Evolutionary conservation across 768 basidiomycete genomes (phyloP).

Genomic region (Lactifluus volemus): DNA sequence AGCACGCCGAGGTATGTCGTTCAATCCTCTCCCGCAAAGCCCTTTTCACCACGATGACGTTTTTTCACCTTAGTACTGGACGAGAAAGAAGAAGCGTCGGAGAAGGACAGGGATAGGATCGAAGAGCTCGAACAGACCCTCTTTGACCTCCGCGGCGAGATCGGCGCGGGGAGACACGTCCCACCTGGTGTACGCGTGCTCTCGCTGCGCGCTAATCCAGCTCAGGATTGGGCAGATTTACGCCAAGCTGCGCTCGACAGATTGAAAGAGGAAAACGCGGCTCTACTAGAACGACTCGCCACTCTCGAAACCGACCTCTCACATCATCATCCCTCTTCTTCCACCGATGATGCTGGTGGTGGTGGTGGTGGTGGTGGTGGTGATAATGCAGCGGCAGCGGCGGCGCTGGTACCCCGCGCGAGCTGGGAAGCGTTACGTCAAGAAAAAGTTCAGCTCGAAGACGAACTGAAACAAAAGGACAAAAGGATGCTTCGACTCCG

Average conservation of each 20-base stretch:
- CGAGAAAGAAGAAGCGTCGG: conserved; percentile 29
- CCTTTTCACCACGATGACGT: no score
- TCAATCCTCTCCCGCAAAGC: neutral
- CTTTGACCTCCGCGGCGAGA: conserved; percentile 69
- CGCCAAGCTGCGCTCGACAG: conserved; percentile 68
- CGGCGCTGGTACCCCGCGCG: conserved; percentile 60
- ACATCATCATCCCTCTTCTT: no score
- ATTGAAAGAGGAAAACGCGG: conserved; percentile 76
- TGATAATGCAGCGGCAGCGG: neutral
- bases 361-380: conserved; percentile 7
- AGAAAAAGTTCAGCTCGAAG: conserved; percentile 62
- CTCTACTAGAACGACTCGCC: conserved; percentile 57
- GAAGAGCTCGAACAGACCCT: conserved; percentile 71
- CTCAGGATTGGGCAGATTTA: conserved; percentile 71
- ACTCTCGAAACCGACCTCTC: conserved; percentile 45
- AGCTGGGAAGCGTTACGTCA: conserved; percentile 66
- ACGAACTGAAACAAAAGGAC: conserved; percentile 64
- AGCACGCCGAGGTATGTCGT: conserved; percentile 33
- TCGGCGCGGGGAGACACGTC: conserved; percentile 65
- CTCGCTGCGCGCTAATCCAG: conserved; percentile 71
- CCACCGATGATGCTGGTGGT: neutral
- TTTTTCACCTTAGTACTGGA: conserved; percentile 34
- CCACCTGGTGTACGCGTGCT: conserved; percentile 64
- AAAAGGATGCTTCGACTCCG: conserved; percentile 72
- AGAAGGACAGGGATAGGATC: conserved; percentile 41